A percentile compares a stretch with the other conserved stretches of the same genome.
phyloP scores from a whole-genome alignment of 176 grass and related monocot species.

The Zea luxurians region DNA sequence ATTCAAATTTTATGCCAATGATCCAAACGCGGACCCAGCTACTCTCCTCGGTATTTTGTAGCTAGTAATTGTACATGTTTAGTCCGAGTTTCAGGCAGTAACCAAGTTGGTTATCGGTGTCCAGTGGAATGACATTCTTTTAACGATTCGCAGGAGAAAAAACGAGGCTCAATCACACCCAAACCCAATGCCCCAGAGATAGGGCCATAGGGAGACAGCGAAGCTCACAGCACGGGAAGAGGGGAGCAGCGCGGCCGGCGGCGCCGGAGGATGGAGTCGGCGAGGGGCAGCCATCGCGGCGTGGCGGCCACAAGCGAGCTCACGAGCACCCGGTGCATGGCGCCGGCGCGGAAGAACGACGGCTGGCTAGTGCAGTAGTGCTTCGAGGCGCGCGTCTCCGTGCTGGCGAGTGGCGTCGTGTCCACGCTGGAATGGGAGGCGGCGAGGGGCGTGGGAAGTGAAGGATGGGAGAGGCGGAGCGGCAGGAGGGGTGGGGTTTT shows the following conservation, averaged over 20 bases:
- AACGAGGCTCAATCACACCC: not conserved
- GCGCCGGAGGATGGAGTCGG: slow-evolving; percentile 59
- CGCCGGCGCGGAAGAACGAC: not conserved
- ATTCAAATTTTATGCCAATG: not conserved
- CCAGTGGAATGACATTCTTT: not conserved
- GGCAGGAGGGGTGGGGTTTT: slow-evolving; percentile 32
- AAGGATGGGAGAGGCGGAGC: not conserved
- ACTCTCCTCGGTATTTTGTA: not conserved
- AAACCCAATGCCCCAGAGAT: not conserved
- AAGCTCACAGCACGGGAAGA: slow-evolving; percentile 57
- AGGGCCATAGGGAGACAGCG: not conserved
- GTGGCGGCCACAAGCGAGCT: slow-evolving; percentile 65
- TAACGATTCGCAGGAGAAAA: not conserved
- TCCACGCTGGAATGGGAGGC: slow-evolving; percentile 31
- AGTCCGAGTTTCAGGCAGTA: not conserved
- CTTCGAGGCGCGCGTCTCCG: not conserved
- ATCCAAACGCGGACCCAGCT: not conserved
- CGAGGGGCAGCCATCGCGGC: slow-evolving; percentile 64
- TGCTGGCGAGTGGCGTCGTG: slow-evolving; percentile 1
- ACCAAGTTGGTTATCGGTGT: not conserved
- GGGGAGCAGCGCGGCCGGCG: slow-evolving; percentile 25
- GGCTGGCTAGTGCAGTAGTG: not conserved
- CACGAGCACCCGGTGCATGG: slow-evolving; percentile 73
- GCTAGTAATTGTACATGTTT: not conserved
- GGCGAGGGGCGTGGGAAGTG: not conserved